phyloP scores from a whole-genome alignment of 2,329 filamentous ascomycete species.

The Penicillium thymicola region DNA sequence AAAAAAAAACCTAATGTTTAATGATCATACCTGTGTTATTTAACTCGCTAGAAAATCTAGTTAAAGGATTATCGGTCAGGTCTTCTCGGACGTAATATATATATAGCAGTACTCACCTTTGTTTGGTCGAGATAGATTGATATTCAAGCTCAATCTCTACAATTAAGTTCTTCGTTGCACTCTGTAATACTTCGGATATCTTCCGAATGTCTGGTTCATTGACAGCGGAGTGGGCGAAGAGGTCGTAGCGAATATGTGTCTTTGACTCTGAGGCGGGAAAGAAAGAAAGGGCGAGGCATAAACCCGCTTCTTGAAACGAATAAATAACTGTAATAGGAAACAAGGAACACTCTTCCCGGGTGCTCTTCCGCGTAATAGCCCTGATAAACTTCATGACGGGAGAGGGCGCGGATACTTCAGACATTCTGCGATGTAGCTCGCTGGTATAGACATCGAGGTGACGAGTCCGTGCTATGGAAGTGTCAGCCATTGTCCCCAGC shows the following conservation, averaged over 20 bases:
- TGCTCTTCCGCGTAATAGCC: neutral
- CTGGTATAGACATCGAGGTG: neutral
- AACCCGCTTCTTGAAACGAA: slow-evolving; percentile 13
- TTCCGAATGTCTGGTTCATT: neutral
- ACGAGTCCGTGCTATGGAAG: neutral
- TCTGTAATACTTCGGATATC: neutral
- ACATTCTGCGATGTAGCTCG: slow-evolving; percentile 6
- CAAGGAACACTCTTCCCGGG: slow-evolving; percentile 2
- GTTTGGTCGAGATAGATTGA: neutral
- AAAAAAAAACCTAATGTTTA: no score
- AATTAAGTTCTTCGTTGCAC: neutral
- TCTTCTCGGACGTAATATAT: neutral
- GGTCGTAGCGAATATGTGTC: slow-evolving; percentile 32
- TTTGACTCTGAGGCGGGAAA: slow-evolving; percentile 25
- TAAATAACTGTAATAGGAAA: slow-evolving; percentile 28
- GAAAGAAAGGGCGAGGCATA: slow-evolving; percentile 28
- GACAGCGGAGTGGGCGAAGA: slow-evolving; percentile 17
- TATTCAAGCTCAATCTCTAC: slow-evolving; percentile 17
- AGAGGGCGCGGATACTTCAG: neutral
- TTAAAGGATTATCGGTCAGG: neutral
- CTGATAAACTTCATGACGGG: slow-evolving; percentile 1
- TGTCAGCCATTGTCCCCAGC: neutral
- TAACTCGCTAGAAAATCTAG: neutral
- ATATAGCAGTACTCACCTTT: slow-evolving; percentile 4
- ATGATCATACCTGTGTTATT: neutral